Evolutionary conservation across 2,329 filamentous ascomycete genomes (phyloP).

Genomic region (Sporothrix dimorphospora): DNA sequence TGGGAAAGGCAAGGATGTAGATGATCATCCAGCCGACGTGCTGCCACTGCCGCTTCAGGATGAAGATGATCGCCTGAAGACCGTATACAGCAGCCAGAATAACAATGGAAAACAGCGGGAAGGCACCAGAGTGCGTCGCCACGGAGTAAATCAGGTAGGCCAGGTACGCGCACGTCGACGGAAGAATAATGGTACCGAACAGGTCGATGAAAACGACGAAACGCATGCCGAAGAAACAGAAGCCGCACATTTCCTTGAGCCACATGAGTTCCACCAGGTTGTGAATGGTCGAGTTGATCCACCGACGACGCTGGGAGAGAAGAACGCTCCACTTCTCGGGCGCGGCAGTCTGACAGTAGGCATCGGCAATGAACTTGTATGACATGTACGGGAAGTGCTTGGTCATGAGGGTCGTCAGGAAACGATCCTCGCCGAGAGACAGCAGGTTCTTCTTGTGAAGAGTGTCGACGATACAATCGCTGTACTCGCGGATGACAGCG

Average conservation of each 20-base stretch:
- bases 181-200: conserved; percentile 87
- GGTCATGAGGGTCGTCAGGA: conserved; percentile 94
- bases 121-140: conserved; percentile 68
- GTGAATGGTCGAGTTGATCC: conserved; percentile 99
- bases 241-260: conserved; percentile 92
- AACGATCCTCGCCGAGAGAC: conserved; percentile 94
- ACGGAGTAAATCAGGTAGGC: conserved; percentile 84
- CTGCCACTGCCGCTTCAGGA: conserved; percentile 96
- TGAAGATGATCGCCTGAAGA: conserved; percentile 94
- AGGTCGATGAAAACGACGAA: conserved; percentile 96
- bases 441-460: conserved; percentile 96
- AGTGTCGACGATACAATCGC: conserved; percentile 86
- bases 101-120: conserved; percentile 84
- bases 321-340: conserved; percentile 93
- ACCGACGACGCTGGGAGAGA: conserved; percentile 95
- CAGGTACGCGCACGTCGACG: conserved; percentile 84
- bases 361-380: conserved; percentile 94
- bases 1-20: conserved; percentile 91
- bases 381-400: conserved; percentile 96
- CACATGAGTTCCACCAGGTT: conserved; percentile 90
- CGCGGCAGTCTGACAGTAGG: conserved; percentile 89
- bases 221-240: conserved; percentile 98
- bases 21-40: conserved; percentile 99
- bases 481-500: conserved; percentile 83
- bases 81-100: conserved; percentile 93